A percentile compares a stretch with the other conserved stretches of the same genome.
phyloP scores from a whole-genome alignment of 805 yeast genomes.

The Priceomyces medius region DNA sequence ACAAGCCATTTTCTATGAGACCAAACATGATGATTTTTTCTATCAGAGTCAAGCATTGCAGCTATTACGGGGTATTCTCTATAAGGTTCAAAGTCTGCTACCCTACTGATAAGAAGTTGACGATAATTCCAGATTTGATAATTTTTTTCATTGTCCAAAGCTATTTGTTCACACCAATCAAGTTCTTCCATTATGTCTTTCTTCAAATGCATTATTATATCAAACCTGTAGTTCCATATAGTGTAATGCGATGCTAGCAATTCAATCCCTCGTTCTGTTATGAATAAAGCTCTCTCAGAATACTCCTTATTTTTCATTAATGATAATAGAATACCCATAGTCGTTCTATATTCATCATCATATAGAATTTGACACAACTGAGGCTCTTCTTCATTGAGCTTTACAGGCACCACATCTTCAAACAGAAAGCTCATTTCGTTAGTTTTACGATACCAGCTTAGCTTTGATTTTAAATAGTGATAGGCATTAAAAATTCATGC shows the following conservation, averaged over 20 bases:
- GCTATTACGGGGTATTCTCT: slow-evolving; percentile 67
- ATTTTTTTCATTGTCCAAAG: slow-evolving; percentile 78
- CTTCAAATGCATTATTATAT: slow-evolving; percentile 44
- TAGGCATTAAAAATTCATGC: too few relatives aligned
- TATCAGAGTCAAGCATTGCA: slow-evolving; percentile 71
- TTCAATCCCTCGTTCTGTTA: slow-evolving; percentile 63
- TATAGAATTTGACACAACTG: slow-evolving; percentile 68
- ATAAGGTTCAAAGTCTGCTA: slow-evolving; percentile 36
- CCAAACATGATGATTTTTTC: slow-evolving; percentile 97
- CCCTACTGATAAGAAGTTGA: slow-evolving; percentile 53
- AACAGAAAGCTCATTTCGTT: slow-evolving; percentile 16
- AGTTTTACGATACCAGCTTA: too few relatives aligned
- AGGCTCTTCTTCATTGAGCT: slow-evolving; percentile 41
- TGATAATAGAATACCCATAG: slow-evolving; percentile 62
- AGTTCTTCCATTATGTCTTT: slow-evolving; percentile 53
- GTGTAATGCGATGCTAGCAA: slow-evolving; percentile 89
- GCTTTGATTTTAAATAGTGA: too few relatives aligned
- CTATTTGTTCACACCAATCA: slow-evolving; percentile 76
- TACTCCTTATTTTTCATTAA: slow-evolving; percentile 59
- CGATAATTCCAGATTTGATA: slow-evolving; percentile 98
- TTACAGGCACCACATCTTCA: slow-evolving; percentile 45
- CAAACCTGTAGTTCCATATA: slow-evolving; percentile 73
- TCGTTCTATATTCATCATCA: slow-evolving; percentile 62
- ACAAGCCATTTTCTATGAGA: slow-evolving; percentile 85
- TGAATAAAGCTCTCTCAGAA: slow-evolving; percentile 66